Evolutionary conservation across 257 asterid genomes (phyloP).

Genomic region (Fraxinus pennsylvanica): DNA sequence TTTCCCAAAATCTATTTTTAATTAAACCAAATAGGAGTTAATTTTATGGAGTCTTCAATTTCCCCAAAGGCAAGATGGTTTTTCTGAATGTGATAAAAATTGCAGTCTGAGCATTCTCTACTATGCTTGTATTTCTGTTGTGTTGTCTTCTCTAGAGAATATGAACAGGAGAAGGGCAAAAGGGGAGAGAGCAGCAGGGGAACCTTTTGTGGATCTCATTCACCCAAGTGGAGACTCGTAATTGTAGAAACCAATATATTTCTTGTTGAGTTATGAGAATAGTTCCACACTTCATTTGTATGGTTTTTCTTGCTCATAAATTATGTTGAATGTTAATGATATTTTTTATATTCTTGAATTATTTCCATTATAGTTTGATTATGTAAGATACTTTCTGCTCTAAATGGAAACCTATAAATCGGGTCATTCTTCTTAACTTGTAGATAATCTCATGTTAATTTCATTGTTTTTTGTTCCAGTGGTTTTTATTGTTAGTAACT

Average conservation of each 20-base stretch:
- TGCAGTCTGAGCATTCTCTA: background rate
- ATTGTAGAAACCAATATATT: background rate
- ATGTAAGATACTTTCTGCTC: too few relatives aligned
- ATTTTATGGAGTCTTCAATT: background rate
- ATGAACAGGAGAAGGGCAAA: background rate
- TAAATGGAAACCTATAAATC: too few relatives aligned
- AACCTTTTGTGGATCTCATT: background rate
- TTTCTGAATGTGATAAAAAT: background rate
- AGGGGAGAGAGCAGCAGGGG: background rate
- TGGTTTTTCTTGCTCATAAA: background rate
- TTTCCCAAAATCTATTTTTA: too few relatives aligned
- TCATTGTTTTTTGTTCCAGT: too few relatives aligned
- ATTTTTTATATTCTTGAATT: background rate
- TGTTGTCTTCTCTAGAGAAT: background rate
- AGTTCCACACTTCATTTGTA: background rate
- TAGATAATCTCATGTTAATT: too few relatives aligned
- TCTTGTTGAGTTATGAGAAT: background rate
- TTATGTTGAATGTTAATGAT: background rate
- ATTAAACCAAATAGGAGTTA: too few relatives aligned
- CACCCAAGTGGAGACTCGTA: background rate
- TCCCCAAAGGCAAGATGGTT: background rate
- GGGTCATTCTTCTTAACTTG: too few relatives aligned
- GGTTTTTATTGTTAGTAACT: background rate
- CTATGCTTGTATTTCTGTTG: background rate
- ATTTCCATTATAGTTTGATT: background rate